A percentile compares a stretch with the other conserved stretches of the same genome.
Evolutionary conservation across 2,329 filamentous ascomycete species (phyloP).

Genomic region (Dactylellina leptospora): DNA sequence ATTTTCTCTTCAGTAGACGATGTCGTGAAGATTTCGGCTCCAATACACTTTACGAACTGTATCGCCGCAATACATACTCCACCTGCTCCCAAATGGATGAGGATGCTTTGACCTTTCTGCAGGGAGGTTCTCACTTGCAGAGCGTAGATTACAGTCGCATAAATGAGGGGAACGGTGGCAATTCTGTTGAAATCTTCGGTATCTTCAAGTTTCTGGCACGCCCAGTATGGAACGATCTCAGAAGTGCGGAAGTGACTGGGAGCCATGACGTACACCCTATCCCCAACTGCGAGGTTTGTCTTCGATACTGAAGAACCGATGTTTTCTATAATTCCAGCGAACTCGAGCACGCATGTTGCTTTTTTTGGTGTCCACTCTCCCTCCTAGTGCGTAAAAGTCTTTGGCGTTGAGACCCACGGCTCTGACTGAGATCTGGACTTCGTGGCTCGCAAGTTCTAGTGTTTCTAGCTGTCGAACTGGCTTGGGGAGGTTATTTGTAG

Average conservation of each 20-base stretch:
- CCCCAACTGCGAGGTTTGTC: conserved; percentile 54
- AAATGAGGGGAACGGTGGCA: background rate
- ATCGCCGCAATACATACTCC: background rate
- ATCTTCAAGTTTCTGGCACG: conserved; percentile 63
- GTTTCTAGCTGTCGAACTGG: conserved; percentile 56
- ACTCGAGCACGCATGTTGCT: conserved; percentile 57
- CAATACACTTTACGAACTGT: background rate
- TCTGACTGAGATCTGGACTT: conserved; percentile 58
- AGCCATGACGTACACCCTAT: conserved; percentile 57
- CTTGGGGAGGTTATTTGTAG: conserved; percentile 57
- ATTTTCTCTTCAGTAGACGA: too few species aligned
- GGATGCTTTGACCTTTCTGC: background rate
- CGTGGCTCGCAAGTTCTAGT: conserved; percentile 54
- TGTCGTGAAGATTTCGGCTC: conserved; percentile 61
- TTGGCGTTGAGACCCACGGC: conserved; percentile 57
- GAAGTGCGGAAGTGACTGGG: conserved; percentile 51
- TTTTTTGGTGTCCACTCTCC: conserved; percentile 56
- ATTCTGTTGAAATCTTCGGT: background rate
- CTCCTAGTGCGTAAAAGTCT: conserved; percentile 58
- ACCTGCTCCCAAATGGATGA: conserved; percentile 9
- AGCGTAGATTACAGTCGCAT: conserved; percentile 2
- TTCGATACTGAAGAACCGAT: conserved; percentile 54
- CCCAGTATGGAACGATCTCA: conserved; percentile 57
- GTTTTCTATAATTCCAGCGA: conserved; percentile 56
- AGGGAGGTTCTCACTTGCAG: background rate